Conservation (phyloP, 2,329 filamentous ascomycete genomes). For the Colletotrichum incanum region DNA sequence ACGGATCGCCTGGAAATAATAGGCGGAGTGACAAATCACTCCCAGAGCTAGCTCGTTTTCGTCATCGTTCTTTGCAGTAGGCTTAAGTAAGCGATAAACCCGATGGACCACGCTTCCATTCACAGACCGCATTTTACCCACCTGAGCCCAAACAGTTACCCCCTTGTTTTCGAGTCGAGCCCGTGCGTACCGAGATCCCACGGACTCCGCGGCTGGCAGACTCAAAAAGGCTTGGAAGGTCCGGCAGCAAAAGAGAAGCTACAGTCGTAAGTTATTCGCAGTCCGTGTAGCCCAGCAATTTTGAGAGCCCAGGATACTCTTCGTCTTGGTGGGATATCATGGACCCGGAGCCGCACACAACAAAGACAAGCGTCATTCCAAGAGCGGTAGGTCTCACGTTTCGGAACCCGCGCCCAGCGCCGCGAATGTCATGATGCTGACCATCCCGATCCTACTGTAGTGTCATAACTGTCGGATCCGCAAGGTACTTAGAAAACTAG, state of each 20-base stretch:
- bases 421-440: neutral
- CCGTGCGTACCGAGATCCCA: slow-evolving; percentile 26
- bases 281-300: neutral
- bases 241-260: slow-evolving; percentile 8
- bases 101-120: neutral
- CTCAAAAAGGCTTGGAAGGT: slow-evolving; percentile 24
- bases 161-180: slow-evolving; percentile 10
- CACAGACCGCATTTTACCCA: neutral
- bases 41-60: neutral
- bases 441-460: neutral
- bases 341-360: slow-evolving; percentile 22
- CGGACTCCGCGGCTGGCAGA: slow-evolving; percentile 24
- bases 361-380: slow-evolving; percentile 32
- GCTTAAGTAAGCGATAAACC: neutral
- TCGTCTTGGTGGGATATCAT: neutral
- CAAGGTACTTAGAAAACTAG: slow-evolving; percentile 19
- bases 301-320: neutral
- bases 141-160: slow-evolving; percentile 13
- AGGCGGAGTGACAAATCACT: neutral
- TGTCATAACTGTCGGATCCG: slow-evolving; percentile 37
- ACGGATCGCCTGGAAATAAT: neutral
- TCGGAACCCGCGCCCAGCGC: slow-evolving; percentile 2
- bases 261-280: slow-evolving; percentile 12
- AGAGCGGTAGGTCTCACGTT: slow-evolving; percentile 31
- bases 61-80: neutral